Evolutionary conservation across 306 rosid species (phyloP).

Genomic region (Vigna reflexopilosa): DNA sequence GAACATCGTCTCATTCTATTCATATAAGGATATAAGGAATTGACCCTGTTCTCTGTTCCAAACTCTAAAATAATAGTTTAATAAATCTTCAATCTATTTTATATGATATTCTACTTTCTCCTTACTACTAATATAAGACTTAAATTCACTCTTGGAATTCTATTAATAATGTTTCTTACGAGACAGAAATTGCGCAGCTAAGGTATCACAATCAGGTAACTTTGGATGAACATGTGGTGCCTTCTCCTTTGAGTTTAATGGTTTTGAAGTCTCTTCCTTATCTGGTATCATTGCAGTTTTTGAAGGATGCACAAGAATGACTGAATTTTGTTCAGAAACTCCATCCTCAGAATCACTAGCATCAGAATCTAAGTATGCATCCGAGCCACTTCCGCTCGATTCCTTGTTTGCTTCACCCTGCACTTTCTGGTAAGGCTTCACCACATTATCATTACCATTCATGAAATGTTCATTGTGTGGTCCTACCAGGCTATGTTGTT

Average conservation of each 20-base stretch:
- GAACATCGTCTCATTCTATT: too few relatives aligned
- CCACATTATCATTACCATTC: not conserved
- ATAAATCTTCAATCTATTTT: too few relatives aligned
- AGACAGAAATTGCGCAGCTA: slow-evolving; percentile 58
- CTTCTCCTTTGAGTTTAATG: slow-evolving; percentile 38
- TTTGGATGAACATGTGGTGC: slow-evolving; percentile 75
- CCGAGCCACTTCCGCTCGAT: not conserved
- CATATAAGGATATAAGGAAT: too few relatives aligned
- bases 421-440: not conserved
- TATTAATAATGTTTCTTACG: slow-evolving; percentile 47
- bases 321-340: not conserved
- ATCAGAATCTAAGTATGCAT: not conserved
- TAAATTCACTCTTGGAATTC: not conserved
- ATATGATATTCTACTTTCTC: too few relatives aligned
- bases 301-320: not conserved
- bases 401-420: not conserved
- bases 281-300: not conserved
- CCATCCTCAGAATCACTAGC: not conserved
- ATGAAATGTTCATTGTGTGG: not conserved
- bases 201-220: slow-evolving; percentile 68
- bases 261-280: not conserved
- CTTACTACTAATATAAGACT: too few relatives aligned
- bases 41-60: too few relatives aligned
- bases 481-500: not conserved
- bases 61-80: not conserved